phyloP scores from a whole-genome alignment of 2,329 filamentous ascomycete species.

The Venturia asperata region DNA sequence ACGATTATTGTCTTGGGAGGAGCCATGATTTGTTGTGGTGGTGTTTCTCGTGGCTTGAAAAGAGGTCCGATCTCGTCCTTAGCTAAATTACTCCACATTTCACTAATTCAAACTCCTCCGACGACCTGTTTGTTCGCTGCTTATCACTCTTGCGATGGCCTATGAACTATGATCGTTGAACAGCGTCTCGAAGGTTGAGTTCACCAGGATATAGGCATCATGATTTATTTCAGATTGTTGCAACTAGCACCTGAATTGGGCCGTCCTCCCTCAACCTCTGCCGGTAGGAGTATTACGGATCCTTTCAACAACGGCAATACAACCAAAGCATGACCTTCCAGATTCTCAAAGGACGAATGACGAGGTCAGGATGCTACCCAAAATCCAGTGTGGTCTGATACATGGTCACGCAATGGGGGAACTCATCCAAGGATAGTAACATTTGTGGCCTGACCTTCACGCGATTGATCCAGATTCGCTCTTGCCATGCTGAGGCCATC shows the following conservation, averaged over 20 bases:
- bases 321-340: background rate
- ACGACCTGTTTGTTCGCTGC: background rate
- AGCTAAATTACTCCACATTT: background rate
- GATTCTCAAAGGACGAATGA: background rate
- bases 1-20: slow-evolving; percentile 41
- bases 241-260: too few relatives aligned
- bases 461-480: background rate
- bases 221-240: background rate
- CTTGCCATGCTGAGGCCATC: background rate
- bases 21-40: slow-evolving; percentile 7
- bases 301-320: background rate
- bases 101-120: background rate
- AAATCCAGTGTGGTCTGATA: background rate
- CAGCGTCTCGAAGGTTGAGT: background rate
- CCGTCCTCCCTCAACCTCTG: background rate
- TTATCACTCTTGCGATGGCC: background rate
- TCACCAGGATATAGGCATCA: background rate
- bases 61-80: background rate
- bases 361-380: background rate
- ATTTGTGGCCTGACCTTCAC: slow-evolving; percentile 8
- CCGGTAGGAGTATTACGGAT: background rate
- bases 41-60: background rate
- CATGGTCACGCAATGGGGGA: background rate
- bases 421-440: background rate
- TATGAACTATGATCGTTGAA: background rate